Base-by-base conservation (phyloP, 1,284 basidiomycete genomes). In the Melampsora medusae region DNA sequence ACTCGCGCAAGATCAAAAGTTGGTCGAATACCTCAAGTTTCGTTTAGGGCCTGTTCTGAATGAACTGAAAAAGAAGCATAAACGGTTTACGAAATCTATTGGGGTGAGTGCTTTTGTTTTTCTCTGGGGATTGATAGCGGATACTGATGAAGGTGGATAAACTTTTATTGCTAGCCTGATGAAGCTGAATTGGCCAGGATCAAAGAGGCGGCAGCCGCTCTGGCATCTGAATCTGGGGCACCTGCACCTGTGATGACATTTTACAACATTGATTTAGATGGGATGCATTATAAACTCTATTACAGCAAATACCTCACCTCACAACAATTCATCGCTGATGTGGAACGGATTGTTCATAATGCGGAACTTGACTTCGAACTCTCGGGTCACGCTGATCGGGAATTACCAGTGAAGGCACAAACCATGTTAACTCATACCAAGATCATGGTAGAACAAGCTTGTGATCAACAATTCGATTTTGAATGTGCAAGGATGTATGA, bases 41-140 rank as follows among this genome's bases (percentile, higher is more conserved):
- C 88, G 92, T 12, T 87, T 99, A 6, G 91, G 92, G 0, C 91
- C 92, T 0, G 90, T 98, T 67, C 84, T 98, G 53, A 88, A 87
- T 1, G 94, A 98, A 82, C 85, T 99, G 79, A 93, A 93, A 85
- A 89, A 93, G 82, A 95, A 96, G 84, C 96, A 92, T 84, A 93
- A 93, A 85, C 87, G 92, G 79, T 96, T 97, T 81, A 92, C 89
- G 0, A 91, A 93, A 82, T 86, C 88, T 59, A 91, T 92, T 60
- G 88, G 87, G 81, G 93, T 93, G 80, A 81, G 89, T 86, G 48
- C 38, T 50, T 42, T 62, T 68, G 48, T 46, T 61, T 33, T 64
- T 66, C 16, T n/a, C 19, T n/a, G 22, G 19, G n/a, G n/a, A 9
- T 33, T n/a, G 35, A 38, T 49, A 31, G n/a, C 49, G 42, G 60